Evolutionary conservation across 805 yeast genomes (phyloP).

Genomic region (Ogataea nitratoaversa): DNA sequence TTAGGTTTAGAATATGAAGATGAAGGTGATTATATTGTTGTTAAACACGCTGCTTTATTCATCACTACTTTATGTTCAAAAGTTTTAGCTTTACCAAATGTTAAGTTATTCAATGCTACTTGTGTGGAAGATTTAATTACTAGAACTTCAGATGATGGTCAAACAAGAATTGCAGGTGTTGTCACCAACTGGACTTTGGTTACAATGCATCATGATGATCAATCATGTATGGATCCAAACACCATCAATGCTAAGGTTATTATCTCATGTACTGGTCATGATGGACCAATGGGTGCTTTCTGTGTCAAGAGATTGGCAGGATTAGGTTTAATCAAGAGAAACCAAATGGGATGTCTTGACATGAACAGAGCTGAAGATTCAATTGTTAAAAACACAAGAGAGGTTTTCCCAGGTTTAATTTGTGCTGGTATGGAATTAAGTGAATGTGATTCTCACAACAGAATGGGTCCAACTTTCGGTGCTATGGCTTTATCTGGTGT

Average conservation of each 20-base stretch:
- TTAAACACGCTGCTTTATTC: slow-evolving; percentile 76
- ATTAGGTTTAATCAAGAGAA: slow-evolving; percentile 41
- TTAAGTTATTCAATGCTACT: slow-evolving; percentile 74
- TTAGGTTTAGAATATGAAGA: slow-evolving; percentile 66
- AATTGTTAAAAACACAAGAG: slow-evolving; percentile 66
- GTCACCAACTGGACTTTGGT: slow-evolving; percentile 83
- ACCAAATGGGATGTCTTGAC: slow-evolving; percentile 76
- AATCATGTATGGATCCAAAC: slow-evolving; percentile 80
- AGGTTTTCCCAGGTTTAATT: slow-evolving; percentile 56
- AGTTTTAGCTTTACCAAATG: slow-evolving; percentile 67
- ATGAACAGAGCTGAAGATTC: slow-evolving; percentile 77
- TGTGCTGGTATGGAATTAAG: slow-evolving; percentile 80
- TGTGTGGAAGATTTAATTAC: slow-evolving; percentile 79
- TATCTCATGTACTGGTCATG: slow-evolving; percentile 74
- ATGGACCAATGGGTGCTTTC: slow-evolving; percentile 81
- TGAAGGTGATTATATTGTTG: slow-evolving; percentile 77
- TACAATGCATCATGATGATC: slow-evolving; percentile 68
- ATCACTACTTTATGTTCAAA: slow-evolving; percentile 67
- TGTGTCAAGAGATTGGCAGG: slow-evolving; percentile 64
- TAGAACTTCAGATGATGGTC: slow-evolving; percentile 57
- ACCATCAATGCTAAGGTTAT: slow-evolving; percentile 64
- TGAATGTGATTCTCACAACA: slow-evolving; percentile 70
- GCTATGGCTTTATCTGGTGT: slow-evolving; percentile 79
- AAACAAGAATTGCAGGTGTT: slow-evolving; percentile 68
- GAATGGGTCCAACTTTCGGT: slow-evolving; percentile 85